Evolutionary conservation across 23 red algal species (phyloP).

Genomic region (Gracilaria gracilis): DNA sequence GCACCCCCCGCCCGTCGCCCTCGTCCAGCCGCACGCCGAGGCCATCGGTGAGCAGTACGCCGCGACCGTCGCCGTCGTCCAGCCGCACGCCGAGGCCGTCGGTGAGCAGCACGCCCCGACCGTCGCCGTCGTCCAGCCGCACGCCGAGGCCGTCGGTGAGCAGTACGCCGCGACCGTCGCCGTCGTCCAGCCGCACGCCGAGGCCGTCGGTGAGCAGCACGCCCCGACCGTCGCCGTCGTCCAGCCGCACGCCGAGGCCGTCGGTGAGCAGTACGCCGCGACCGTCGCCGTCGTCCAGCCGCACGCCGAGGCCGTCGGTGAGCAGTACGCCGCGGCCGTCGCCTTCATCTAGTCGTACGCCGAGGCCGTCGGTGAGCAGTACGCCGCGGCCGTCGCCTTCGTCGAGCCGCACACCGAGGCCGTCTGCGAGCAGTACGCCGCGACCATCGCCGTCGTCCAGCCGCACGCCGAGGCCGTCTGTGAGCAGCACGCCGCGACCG

Average conservation of each 20-base stretch:
- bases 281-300: conserved; percentile 22
- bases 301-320: not conserved
- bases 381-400: conserved; percentile 1
- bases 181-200: conserved; percentile 16
- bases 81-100: not conserved
- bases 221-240: conserved; percentile 9
- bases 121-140: conserved; percentile 25
- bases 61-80: conserved; percentile 14
- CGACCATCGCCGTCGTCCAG: conserved; percentile 9
- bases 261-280: not conserved
- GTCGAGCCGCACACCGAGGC: not conserved
- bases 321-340: conserved; percentile 7
- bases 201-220: not conserved
- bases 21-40: conserved; percentile 1
- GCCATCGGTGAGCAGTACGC: not conserved
- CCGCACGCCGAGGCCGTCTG: not conserved
- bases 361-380: not conserved
- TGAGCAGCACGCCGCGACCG: not conserved
- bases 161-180: not conserved
- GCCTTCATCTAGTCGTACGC: not conserved
- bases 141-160: not conserved
- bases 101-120: not conserved
- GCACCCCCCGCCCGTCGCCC: not conserved
- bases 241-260: not conserved
- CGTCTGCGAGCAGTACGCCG: not conserved